Evolutionary conservation across 140 eudicot species (phyloP), one percentile per base, ranked within the genome.

Genomic region (Anethum foeniculum): DNA sequence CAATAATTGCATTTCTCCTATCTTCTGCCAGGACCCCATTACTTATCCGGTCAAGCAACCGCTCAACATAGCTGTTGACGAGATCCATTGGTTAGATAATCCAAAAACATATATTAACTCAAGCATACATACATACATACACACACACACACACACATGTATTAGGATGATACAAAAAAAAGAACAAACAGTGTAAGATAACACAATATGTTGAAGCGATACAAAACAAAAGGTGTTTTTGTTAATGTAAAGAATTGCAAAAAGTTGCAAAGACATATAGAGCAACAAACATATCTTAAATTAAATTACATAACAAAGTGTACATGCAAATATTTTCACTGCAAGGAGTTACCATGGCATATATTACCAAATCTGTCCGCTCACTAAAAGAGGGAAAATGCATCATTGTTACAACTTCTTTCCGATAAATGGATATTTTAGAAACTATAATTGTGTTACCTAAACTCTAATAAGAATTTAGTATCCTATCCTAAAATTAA

Each of bases 1-100:
- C 99, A 30, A 82, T 84, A 88, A 94, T 88, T 9, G 97, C 97
- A 89, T 72, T 88, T 86, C 99, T 90, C 86, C 97, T 92, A 81
- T 94, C 97, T 54, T 92, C 99, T 51, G 96, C 79, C 67, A 92
- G 89, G 77, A 83, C 86, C 73, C 97, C 97, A 32, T 94, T 94
- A 88, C 90, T 90, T 75, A 92, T 92, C 15, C 99, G 93, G 82
- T 94, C 97, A 60, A 94, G 97, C 88, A 94, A 83, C 78, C 99
- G 97, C 88, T 92, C 97, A 56, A 94, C 97, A 85, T 94, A 94
- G 80, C 99, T 94, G 51, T 80, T n/a, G 77, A 79, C 60, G 32
- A 48, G 76, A 83, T 48, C 71, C 85, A 84, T 16, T 19, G 43
- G 78, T 74, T 58, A 39, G 71, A 60, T 84, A 38, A 84, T 82